Percentiles rank a stretch among this genome's conserved stretches.
Evolutionary conservation across 768 basidiomycete species (phyloP).

Genomic region (Pleurotus djamor): DNA sequence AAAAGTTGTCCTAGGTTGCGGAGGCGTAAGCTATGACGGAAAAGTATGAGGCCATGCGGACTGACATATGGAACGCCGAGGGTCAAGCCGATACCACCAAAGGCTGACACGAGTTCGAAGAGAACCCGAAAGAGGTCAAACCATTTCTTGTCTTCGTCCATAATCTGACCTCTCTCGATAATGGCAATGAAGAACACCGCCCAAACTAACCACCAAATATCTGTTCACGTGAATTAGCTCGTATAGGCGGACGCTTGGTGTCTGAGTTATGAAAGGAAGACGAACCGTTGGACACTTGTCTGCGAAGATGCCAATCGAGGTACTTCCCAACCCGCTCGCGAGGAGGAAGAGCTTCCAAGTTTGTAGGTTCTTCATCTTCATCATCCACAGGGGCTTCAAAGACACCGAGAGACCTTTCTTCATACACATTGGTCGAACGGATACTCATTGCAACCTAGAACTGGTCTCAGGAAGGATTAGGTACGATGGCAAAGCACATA

Average conservation of each 20-base stretch:
- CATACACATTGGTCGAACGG: conserved; percentile 69
- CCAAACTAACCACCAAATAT: conserved; percentile 82
- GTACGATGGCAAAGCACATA: conserved; percentile 14
- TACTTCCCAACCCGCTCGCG: conserved; percentile 45
- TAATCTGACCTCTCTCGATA: conserved; percentile 59
- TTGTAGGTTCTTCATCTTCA: conserved; percentile 44
- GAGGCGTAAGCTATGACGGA: background rate
- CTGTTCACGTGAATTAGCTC: conserved; percentile 19
- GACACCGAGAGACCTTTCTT: conserved; percentile 70
- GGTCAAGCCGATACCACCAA: conserved; percentile 68
- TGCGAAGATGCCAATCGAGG: conserved; percentile 56
- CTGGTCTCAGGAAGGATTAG: background rate
- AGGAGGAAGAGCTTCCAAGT: conserved; percentile 29
- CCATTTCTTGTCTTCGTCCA: conserved; percentile 56
- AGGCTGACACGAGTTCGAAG: conserved; percentile 68
- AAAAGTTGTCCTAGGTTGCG: conserved; percentile 46
- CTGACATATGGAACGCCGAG: conserved; percentile 54
- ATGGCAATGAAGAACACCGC: conserved; percentile 72
- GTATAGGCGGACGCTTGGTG: background rate
- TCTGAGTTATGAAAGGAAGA: conserved; percentile 11
- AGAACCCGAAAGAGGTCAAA: conserved; percentile 57
- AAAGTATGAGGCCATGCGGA: background rate
- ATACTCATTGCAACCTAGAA: conserved; percentile 56
- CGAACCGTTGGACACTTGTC: conserved; percentile 57
- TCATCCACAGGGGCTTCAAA: conserved; percentile 53